Base-by-base conservation (phyloP, 192 early-diverging fungal genomes). In the Umbelopsis ramanniana region DNA sequence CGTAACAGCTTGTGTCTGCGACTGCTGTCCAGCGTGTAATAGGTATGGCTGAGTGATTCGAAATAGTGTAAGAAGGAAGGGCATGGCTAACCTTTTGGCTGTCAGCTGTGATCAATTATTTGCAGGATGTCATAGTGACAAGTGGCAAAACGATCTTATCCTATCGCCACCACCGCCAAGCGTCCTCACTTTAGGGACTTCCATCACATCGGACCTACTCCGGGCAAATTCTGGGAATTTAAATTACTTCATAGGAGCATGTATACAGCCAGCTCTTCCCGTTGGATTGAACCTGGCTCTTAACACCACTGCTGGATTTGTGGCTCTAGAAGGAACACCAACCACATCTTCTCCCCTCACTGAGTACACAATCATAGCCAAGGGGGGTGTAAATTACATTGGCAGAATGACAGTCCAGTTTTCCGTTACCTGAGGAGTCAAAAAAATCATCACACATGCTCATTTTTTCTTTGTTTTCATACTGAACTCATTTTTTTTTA, bases 31-130 rank as follows among this genome's bases (percentile, higher is more conserved):
- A n/a, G 57, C 33, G 4, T 63, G 57, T 14, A 29, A 63, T 7
- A 63, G 57, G 57, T 63, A 29, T 8, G 26, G 8, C 21, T 29
- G 26, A 29, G n/a, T 29, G 22, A 29, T 29, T 29, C 22, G 52
- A 57, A 14, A 24, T 33, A 9, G 24, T 14, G 8, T 57, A 15
- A 60, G 33, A 12, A 12, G 14, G 23, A 17, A 37, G 17, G 9
- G 3, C 6, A 3, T 7, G 1, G 33, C 17, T 63, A 5, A 63
- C 57, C 6, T 63, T 17, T 63, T 37, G 23, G 1, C 26, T n/a
- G 1, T 37, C 17, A 63, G 57, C 37, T 63, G 57, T 19, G 57
- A 63, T 63, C 57, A 63, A 37, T 63, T 63, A 33, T 63, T 63
- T 37, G 15, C 26, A 17, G 57, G 57, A 37, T 63, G 57, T 37